Evolutionary conservation across 2,329 filamentous ascomycete genomes (phyloP).

Genomic region (Penicillium corylophilum): DNA sequence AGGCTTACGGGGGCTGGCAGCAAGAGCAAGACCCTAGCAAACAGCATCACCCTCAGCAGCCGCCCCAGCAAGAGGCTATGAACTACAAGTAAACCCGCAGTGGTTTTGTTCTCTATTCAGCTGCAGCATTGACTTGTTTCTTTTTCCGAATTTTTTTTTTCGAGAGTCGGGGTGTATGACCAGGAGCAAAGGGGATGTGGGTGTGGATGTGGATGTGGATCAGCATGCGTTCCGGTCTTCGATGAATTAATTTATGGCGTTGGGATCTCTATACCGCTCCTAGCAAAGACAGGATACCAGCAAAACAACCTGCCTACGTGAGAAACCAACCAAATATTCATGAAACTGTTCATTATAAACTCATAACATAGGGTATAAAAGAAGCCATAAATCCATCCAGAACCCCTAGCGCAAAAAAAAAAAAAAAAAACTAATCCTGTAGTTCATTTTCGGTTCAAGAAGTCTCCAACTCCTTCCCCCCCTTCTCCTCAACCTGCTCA

Average conservation of each 20-base stretch:
- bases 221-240: background rate
- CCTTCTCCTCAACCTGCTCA: constrained; percentile 40
- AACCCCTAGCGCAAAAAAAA: background rate
- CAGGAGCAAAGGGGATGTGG: background rate
- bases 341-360: background rate
- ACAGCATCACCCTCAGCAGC: constrained; percentile 10
- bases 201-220: background rate
- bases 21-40: constrained; percentile 1
- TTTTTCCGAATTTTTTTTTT: background rate
- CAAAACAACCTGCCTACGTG: background rate
- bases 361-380: constrained; percentile 16
- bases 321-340: background rate
- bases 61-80: constrained; percentile 15
- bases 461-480: constrained; percentile 12
- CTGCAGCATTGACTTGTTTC: background rate
- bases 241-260: background rate
- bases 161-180: background rate
- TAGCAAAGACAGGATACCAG: background rate
- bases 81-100: constrained; percentile 22
- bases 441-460: constrained; percentile 1
- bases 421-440: background rate
- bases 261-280: background rate
- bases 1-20: constrained; percentile 19
- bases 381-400: background rate
- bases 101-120: background rate